phyloP scores from a whole-genome alignment of 768 basidiomycete genomes.

The Russula abietina region DNA sequence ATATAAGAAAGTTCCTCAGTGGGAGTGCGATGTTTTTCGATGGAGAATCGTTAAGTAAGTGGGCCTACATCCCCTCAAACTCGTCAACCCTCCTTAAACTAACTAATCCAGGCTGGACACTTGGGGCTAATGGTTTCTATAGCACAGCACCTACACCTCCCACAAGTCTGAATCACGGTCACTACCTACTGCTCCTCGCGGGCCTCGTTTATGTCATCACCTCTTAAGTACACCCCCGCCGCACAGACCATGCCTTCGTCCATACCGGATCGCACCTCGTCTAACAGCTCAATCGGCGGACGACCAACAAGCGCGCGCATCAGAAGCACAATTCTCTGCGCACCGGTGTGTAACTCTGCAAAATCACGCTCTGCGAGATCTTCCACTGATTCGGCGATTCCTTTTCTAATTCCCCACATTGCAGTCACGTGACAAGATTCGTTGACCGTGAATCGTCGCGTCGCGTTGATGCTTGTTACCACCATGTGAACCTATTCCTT shows the following conservation, averaged over 20 bases:
- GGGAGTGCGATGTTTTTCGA: too few relatives aligned
- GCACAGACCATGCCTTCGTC: slow-evolving; percentile 66
- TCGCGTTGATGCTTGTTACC: neutral
- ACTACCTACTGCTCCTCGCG: slow-evolving; percentile 64
- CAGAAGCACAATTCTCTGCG: too few relatives aligned
- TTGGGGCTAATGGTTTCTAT: too few relatives aligned
- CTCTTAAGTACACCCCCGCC: slow-evolving; percentile 57
- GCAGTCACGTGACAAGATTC: neutral
- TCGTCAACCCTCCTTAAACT: too few relatives aligned
- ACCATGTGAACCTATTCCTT: slow-evolving; percentile 46
- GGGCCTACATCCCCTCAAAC: too few relatives aligned
- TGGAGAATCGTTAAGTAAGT: too few relatives aligned
- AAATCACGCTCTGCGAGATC: slow-evolving; percentile 52
- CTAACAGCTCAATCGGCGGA: too few relatives aligned
- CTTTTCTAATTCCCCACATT: neutral
- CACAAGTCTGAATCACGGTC: slow-evolving; percentile 55
- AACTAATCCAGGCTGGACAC: too few relatives aligned
- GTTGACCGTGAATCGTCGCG: neutral
- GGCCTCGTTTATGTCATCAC: slow-evolving; percentile 45
- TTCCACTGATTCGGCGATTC: slow-evolving; percentile 29
- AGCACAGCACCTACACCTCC: slow-evolving; percentile 30
- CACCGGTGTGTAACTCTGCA: slow-evolving; percentile 57
- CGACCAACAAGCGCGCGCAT: too few relatives aligned
- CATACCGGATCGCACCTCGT: too few relatives aligned
- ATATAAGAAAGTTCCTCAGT: too few relatives aligned